Base-by-base conservation (phyloP, 179 eudicot genomes). In the Dionaea muscipula region DNA sequence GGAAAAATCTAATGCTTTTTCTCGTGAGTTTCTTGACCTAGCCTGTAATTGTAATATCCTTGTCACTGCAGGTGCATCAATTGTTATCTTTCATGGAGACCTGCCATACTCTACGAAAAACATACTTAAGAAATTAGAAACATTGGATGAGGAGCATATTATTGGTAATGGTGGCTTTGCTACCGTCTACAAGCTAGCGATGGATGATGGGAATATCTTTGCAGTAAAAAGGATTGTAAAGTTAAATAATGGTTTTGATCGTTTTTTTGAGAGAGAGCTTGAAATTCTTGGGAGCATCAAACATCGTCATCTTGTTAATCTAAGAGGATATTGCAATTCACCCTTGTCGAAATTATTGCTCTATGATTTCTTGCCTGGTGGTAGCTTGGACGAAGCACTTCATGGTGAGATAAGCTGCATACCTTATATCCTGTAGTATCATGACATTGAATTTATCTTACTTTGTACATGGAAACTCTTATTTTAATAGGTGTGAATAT, bases 111-210 rank as follows among this genome's bases (percentile, higher is more conserved):
- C 95, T 1, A 86, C 97, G 13, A 60, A 63, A 59, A 95, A 90
- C 65, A 88, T 90, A 53, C 78, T 90, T 35, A 94, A 83, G 66
- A 90, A 90, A 69, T 76, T 90, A 24, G 97, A 90, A 65, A 73
- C 90, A 38, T 84, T 90, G 49, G 75, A 75, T 12, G 84, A 80
- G 38, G 95, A 90, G 62, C 82, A 90, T 44, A 67, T 90, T 47
- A 94, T 90, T 22, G 97, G 97, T 54, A 78, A 94, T 4, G 97
- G 97, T 53, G 97, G 97, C 12, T 90, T 76, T 63, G 97, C 95
- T 31, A 90, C 95, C 6, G 97, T 90, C 1, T 90, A 86, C 55
- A 71, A 84, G 64, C 78, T 90, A 90, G 97, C 84, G 56, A 90
- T 90, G 97, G 84, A 86, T 72, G 97, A 90, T 68, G 83, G 90